Conservation (phyloP, 2,329 filamentous ascomycete genomes). For the Penicillium sp. region DNA sequence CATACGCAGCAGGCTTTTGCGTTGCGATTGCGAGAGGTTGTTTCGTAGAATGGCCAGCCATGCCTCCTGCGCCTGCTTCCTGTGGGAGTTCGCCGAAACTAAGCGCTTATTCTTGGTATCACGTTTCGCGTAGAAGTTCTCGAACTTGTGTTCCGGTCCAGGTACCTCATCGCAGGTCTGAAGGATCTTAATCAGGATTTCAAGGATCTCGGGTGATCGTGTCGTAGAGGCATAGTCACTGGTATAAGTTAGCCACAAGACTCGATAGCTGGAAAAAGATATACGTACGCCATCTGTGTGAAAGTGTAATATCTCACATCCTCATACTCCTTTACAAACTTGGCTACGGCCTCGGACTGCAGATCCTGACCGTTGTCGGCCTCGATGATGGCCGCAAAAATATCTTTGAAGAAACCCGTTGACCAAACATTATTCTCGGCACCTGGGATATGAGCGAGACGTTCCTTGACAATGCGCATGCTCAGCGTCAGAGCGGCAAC, state of each 20-base stretch:
- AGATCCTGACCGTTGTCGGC: constrained; percentile 57
- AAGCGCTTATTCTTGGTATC: constrained; percentile 69
- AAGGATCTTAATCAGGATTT: constrained; percentile 40
- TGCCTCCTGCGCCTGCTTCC: constrained; percentile 76
- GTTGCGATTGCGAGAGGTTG: constrained; percentile 67
- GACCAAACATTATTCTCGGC: constrained; percentile 68
- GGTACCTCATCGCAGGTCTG: constrained; percentile 66
- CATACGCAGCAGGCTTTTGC: constrained; percentile 72
- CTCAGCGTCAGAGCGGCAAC: constrained; percentile 70
- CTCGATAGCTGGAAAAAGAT: background rate
- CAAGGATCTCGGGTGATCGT: constrained; percentile 30
- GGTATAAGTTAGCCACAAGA: constrained; percentile 6
- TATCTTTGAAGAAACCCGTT: constrained; percentile 64
- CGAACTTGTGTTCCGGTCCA: constrained; percentile 32
- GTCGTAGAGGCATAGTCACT: constrained; percentile 36
- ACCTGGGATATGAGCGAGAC: constrained; percentile 61
- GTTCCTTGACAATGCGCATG: constrained; percentile 81
- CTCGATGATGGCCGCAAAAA: constrained; percentile 62
- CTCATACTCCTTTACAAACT: constrained; percentile 75
- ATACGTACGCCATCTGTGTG: constrained; percentile 65
- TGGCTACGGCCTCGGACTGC: constrained; percentile 71
- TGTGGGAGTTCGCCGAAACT: constrained; percentile 66
- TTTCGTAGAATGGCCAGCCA: constrained; percentile 74
- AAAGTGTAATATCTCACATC: constrained; percentile 85
- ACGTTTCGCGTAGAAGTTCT: constrained; percentile 40